Conservation (phyloP, 345 rosid genomes). For the Iberis pinnata region DNA sequence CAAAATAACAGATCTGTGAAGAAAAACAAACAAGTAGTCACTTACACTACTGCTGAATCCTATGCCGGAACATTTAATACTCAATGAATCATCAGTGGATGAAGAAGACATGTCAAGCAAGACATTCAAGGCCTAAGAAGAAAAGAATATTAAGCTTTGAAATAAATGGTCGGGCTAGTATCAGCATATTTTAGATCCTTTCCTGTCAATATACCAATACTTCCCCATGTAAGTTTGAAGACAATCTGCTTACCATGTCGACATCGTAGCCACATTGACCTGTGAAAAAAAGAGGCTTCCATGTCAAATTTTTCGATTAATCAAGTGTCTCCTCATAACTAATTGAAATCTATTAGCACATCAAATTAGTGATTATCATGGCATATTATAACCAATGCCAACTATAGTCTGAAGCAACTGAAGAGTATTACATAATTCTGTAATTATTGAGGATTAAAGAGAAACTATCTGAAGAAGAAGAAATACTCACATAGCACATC, state of each 20-base stretch:
- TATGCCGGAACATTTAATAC: conserved; percentile 18
- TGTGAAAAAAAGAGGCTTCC: conserved; percentile 32
- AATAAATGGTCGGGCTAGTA: conserved; percentile 18
- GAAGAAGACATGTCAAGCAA: conserved; percentile 65
- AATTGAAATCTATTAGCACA: no score
- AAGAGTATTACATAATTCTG: no score
- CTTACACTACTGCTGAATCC: conserved; percentile 56
- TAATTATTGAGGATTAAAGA: background rate
- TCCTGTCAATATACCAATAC: conserved; percentile 24
- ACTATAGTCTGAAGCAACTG: background rate
- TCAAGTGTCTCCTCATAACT: background rate
- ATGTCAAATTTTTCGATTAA: background rate
- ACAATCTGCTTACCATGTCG: conserved; percentile 52
- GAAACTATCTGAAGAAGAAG: background rate
- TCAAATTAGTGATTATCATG: no score
- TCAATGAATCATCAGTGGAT: conserved; percentile 38
- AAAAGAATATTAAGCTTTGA: conserved; percentile 15
- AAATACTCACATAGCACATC: conserved; percentile 67
- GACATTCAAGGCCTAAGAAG: conserved; percentile 63
- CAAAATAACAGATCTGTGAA: background rate
- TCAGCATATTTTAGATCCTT: conserved; percentile 20
- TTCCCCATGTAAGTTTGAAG: conserved; percentile 14
- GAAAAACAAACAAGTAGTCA: conserved; percentile 2
- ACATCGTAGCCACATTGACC: conserved; percentile 76
- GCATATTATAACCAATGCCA: no score